These are phyloP conservation scores for Pyronema omphalodes DNA, from an alignment of 495 filamentous ascomycete species.

Conservation along the genomic window DNA sequence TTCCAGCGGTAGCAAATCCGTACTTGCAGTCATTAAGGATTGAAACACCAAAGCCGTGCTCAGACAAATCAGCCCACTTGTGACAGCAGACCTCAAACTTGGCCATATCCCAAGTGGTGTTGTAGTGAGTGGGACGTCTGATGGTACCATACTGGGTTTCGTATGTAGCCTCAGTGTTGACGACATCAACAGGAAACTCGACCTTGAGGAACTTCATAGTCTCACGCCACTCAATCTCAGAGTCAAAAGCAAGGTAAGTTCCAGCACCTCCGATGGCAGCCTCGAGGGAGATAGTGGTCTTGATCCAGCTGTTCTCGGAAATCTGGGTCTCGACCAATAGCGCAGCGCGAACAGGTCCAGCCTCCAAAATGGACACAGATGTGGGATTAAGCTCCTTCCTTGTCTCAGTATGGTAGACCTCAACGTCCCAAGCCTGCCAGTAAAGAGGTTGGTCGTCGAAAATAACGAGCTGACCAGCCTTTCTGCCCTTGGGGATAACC, in stretches of 20 bases:
- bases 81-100: constrained; percentile 98
- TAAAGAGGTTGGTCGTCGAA: constrained; percentile 97
- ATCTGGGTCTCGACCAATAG: constrained; percentile 69
- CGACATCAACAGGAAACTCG: constrained; percentile 86
- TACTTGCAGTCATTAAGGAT: constrained; percentile 95
- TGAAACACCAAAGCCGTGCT: constrained; percentile 77
- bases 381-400: constrained; percentile 51
- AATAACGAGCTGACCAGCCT: constrained; percentile 81
- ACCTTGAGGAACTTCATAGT: constrained; percentile 97
- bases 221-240: constrained; percentile 83
- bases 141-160: constrained; percentile 88
- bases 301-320: constrained; percentile 69
- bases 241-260: constrained; percentile 57
- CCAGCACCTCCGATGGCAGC: constrained; percentile 44
- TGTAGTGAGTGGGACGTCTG: constrained; percentile 54
- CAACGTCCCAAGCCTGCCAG: constrained; percentile 99
- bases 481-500: constrained; percentile 55
- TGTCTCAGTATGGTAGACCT: constrained; percentile 84
- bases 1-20: constrained; percentile 83
- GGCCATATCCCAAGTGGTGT: constrained; percentile 77
- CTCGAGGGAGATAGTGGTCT: constrained; percentile 64
- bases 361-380: constrained; percentile 50
- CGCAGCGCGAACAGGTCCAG: constrained; percentile 55
- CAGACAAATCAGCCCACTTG: constrained; percentile 91
- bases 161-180: constrained; percentile 70